Percentiles rank a stretch among this genome's conserved stretches.
Conservation (phyloP, 1,284 basidiomycete genomes). For the Sporisorium scitamineum region DNA sequence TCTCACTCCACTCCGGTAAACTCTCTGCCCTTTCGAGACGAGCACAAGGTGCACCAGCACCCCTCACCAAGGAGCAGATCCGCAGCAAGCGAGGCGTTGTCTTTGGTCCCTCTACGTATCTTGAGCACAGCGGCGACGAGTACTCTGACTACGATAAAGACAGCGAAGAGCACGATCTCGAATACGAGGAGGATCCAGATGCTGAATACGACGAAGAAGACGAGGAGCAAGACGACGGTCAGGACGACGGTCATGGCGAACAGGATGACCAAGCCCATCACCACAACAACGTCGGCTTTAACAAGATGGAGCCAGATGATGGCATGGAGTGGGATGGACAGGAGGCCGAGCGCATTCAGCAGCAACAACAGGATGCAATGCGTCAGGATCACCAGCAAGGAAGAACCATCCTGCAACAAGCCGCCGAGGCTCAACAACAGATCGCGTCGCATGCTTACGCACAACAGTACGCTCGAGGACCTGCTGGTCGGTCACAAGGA, state of each 20-base stretch:
- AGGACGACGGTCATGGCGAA: slow-evolving; percentile 2
- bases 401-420: slow-evolving; percentile 37
- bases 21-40: slow-evolving; percentile 65
- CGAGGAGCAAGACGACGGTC: slow-evolving; percentile 11
- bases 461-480: slow-evolving; percentile 19
- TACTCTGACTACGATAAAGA: slow-evolving; percentile 60
- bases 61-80: slow-evolving; percentile 44
- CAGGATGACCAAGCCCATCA: slow-evolving; percentile 9
- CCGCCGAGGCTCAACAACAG: slow-evolving; percentile 23
- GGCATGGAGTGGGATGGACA: slow-evolving; percentile 72
- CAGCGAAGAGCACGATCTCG: slow-evolving; percentile 56
- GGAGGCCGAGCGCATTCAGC: slow-evolving; percentile 69
- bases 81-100: slow-evolving; percentile 61
- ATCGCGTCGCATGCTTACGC: slow-evolving; percentile 20
- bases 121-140: slow-evolving; percentile 68
- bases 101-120: slow-evolving; percentile 64
- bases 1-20: slow-evolving; percentile 65
- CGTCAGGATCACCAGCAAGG: slow-evolving; percentile 26
- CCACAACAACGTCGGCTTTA: slow-evolving; percentile 20
- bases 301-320: slow-evolving; percentile 72
- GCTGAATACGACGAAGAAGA: slow-evolving; percentile 52
- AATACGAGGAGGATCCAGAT: slow-evolving; percentile 52
- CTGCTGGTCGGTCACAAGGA: slow-evolving; percentile 19
- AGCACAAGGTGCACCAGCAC: slow-evolving; percentile 50
- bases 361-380: slow-evolving; percentile 41